Base-by-base conservation (phyloP, 148 eudicot genomes). In the Silene uniflora region DNA sequence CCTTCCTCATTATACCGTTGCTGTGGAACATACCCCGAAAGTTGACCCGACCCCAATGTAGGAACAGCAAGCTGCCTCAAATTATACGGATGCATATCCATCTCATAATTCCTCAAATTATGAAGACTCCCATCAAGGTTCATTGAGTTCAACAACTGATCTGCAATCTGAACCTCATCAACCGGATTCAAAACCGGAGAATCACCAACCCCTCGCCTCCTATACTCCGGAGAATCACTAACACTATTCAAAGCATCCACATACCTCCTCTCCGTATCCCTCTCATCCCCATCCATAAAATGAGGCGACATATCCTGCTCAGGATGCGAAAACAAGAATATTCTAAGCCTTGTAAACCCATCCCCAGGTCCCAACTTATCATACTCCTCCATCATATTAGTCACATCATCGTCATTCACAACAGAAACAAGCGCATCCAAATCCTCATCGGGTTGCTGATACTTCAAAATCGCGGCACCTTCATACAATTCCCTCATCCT, bases 401-500 rank as follows among this genome's bases (percentile, higher is more conserved):
- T 83, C 71, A 95, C 98, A 80, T 95, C 98, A 77, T 95, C 97
- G 83, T 95, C 93, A 77, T 95, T 90, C 22, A 95, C 98, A 56
- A 95, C 98, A 0, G 97, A 95, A 1, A 95, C 98, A 60, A 95
- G 96, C n/a, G 98, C 96, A 83, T 95, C 98, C 52, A 95, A 93
- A 84, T 95, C 98, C 88, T 95, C 98, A 73, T 95, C 97, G 7
- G 98, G 98, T 77, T 95, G 98, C 90, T 95, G 96, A 83, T 95
- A 95, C 80, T 95, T 92, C 83, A 95, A 81, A 55, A 92, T 80
- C 0, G 85, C 62, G 0, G 88, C 92, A 49, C 81, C 91, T 10
- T 95, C 98, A 73, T 85, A 92, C 22, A 95, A 81, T 79, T 95
- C 96, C 80, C 89, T 84, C 98, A 95, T 95, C 77, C 85, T 86